Percentiles rank a stretch among this genome's conserved stretches.
These are phyloP conservation scores for Penicillium sp. DNA, from an alignment of 2,329 filamentous ascomycete genomes.

Conservation along the genomic window DNA sequence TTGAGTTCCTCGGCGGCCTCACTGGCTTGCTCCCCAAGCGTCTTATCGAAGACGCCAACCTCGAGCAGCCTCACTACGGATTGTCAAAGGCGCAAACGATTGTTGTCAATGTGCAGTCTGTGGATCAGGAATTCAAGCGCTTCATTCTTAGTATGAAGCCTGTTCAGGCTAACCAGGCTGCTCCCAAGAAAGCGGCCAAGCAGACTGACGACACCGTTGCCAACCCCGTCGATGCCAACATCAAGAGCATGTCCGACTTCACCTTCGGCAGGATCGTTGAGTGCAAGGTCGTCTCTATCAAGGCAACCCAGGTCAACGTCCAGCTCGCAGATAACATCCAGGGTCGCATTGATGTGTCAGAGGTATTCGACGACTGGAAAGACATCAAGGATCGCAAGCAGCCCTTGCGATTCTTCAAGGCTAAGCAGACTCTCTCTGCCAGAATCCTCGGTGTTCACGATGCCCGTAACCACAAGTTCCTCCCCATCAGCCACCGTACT, in stretches of 20 bases:
- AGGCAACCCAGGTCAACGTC: slow-evolving; percentile 90
- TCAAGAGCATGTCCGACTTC: slow-evolving; percentile 69
- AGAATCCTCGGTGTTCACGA: slow-evolving; percentile 85
- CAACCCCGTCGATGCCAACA: slow-evolving; percentile 64
- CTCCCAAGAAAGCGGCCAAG: slow-evolving; percentile 39
- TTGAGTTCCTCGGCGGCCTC: slow-evolving; percentile 79
- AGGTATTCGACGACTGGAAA: slow-evolving; percentile 84
- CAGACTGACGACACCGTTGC: slow-evolving; percentile 40
- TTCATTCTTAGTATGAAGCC: slow-evolving; percentile 64
- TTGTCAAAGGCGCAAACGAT: slow-evolving; percentile 74
- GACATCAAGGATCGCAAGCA: slow-evolving; percentile 79
- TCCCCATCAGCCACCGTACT: slow-evolving; percentile 83
- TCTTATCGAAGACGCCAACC: slow-evolving; percentile 69
- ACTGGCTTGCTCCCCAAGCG: slow-evolving; percentile 77
- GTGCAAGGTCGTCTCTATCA: slow-evolving; percentile 77
- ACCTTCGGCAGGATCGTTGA: slow-evolving; percentile 69
- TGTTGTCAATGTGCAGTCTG: slow-evolving; percentile 66
- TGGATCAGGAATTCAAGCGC: slow-evolving; percentile 67
- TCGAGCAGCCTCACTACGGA: slow-evolving; percentile 70
- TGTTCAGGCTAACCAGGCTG: slow-evolving; percentile 51
- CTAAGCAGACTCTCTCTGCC: slow-evolving; percentile 68
- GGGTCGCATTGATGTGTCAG: slow-evolving; percentile 89
- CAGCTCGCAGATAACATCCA: slow-evolving; percentile 81
- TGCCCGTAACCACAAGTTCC: slow-evolving; percentile 82
- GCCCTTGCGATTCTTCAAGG: slow-evolving; percentile 71